These are phyloP conservation scores for Fragilaria crotonensis DNA, from an alignment of 108 stramenopile species.

Conservation along the genomic window DNA sequence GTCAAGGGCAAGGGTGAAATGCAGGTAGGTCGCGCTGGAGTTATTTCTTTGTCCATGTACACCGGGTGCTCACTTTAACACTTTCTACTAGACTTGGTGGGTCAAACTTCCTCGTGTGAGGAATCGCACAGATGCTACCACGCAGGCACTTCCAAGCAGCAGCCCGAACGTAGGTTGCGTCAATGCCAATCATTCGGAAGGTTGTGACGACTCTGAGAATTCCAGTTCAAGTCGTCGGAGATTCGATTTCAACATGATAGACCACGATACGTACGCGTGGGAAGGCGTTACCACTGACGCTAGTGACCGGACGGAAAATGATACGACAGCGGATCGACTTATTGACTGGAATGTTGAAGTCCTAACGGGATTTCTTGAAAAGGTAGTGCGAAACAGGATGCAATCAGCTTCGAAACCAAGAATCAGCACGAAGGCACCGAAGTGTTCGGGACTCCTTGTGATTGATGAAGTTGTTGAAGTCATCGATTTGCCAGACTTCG, in stretches of 20 bases:
- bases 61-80: not conserved
- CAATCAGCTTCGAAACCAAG: not conserved
- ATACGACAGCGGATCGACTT: not conserved
- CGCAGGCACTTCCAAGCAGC: not conserved
- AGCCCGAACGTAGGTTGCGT: not conserved
- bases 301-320: not conserved
- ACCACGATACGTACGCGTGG: not conserved
- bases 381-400: not conserved
- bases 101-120: not conserved
- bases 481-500: not conserved
- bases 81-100: conserved; percentile 3
- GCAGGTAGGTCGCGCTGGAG: not conserved
- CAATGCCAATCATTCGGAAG: not conserved
- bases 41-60: not conserved
- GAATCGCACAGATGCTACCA: too few relatives aligned
- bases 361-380: not conserved
- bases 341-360: conserved; percentile 3
- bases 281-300: not conserved
- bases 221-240: not conserved
- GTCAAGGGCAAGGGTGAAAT: conserved; percentile 8
- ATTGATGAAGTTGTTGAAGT: not conserved
- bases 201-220: not conserved
- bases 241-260: not conserved
- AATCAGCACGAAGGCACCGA: not conserved
- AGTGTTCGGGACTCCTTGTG: not conserved